These are phyloP conservation scores for Funneliformis geosporum DNA, from an alignment of 192 early-diverging fungal genomes.

Conservation along the genomic window DNA sequence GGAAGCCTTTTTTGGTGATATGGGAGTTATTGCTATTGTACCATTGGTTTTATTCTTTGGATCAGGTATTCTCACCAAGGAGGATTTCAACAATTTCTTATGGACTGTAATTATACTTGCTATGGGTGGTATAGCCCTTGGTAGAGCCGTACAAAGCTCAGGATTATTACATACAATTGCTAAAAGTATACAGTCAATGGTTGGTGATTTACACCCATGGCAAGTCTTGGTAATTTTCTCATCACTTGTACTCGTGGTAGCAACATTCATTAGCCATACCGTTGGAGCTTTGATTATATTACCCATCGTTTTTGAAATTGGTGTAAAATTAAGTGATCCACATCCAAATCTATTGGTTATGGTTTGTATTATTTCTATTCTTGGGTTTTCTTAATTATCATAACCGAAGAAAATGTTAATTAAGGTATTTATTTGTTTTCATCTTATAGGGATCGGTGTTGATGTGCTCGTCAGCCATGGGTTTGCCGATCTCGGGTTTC, in stretches of 20 bases:
- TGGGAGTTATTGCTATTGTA: conserved; percentile 94
- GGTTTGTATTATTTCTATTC: conserved; percentile 49
- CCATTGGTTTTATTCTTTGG: conserved; percentile 92
- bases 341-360: conserved; percentile 80
- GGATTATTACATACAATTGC: conserved; percentile 85
- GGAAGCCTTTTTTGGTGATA: conserved; percentile 83
- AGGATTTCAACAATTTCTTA: conserved; percentile 95
- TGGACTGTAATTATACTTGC: conserved; percentile 90
- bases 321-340: conserved; percentile 42
- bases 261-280: conserved; percentile 94
- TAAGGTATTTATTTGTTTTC: conserved; percentile 7
- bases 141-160: conserved; percentile 85
- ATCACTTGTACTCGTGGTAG: conserved; percentile 76
- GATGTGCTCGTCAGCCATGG: conserved; percentile 90
- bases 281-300: conserved; percentile 95
- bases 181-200: conserved; percentile 59
- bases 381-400: not conserved
- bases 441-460: conserved; percentile 62
- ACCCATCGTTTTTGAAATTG: conserved; percentile 90
- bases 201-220: conserved; percentile 70
- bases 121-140: conserved; percentile 95
- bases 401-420: not conserved
- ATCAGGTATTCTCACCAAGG: conserved; percentile 87
- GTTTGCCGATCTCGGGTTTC: conserved; percentile 90
- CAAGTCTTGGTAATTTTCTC: conserved; percentile 75